Base-by-base conservation (phyloP, 176 grass and related monocot species). In the Puya raimondii region DNA sequence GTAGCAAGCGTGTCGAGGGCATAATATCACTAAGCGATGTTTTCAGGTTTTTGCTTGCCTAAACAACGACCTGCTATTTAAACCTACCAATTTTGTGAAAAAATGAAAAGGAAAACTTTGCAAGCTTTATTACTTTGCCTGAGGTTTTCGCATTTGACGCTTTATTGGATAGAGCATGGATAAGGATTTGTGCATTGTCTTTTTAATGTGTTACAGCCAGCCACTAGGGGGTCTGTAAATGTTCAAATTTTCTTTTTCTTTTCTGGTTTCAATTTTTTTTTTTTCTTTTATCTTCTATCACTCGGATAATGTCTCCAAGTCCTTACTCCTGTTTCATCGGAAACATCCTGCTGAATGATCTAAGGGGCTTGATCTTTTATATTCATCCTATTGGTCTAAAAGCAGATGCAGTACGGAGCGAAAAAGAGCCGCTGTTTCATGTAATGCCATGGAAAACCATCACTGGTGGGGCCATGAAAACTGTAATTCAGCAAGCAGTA, bases 1-100 rank as follows among this genome's bases (percentile, higher is more conserved):
- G 95, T 23, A 99, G 89, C 63, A 99, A 91, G 66, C 95, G 90
- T 49, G 95, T 99, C 59, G 95, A 99, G 82, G 95, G 95, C 72
- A 86, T 99, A 84, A 84, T 99, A 80, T 91, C 95, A 25, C 74
- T 94, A 16, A 79, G 87, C 47, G 95, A 99, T 76, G 82, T 99
- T 50, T 91, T 99, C 76, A 91, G 80, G 69, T 94, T 99, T 74
- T 77, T 99, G 56, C 78, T 99, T 72, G 72, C 80, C 79, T 94
- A 80, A 80, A 54, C 76, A 51, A 72, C 64, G 76, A 79, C 67
- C 64, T n/a, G 84, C 58, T 68, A 69, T 76, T 71, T 76, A 74
- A 75, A 72, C 61, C 70, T 84, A 74, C 85, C 12, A 69, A 94
- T 42, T 42, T 42, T 42, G 33, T 42, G 33, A 42, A 42, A 42